Percentiles rank a stretch among this genome's conserved stretches.
Conservation (phyloP, 495 filamentous ascomycete genomes). For the Xylaria palmicola region DNA sequence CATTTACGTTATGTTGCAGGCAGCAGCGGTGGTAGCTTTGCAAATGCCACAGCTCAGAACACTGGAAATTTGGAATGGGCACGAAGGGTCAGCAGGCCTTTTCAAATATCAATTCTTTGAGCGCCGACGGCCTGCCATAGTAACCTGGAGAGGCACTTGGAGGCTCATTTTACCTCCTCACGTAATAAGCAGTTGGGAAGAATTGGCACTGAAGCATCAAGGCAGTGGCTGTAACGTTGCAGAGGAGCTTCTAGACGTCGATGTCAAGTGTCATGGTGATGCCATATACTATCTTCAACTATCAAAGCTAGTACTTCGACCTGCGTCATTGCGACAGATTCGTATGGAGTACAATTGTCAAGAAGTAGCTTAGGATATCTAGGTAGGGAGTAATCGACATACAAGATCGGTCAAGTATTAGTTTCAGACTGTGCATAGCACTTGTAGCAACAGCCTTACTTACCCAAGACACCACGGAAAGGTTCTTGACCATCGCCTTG, state of each 20-base stretch:
- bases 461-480: neutral
- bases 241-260: slow-evolving; percentile 17
- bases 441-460: too few relatives aligned
- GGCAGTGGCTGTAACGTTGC: slow-evolving; percentile 13
- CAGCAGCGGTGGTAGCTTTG: slow-evolving; percentile 27
- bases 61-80: slow-evolving; percentile 37
- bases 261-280: slow-evolving; percentile 11
- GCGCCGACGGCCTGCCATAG: slow-evolving; percentile 13
- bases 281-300: slow-evolving; percentile 16
- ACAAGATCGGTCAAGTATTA: neutral
- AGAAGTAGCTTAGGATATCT: slow-evolving; percentile 2
- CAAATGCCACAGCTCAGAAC: slow-evolving; percentile 36
- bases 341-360: slow-evolving; percentile 12
- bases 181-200: slow-evolving; percentile 31
- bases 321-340: slow-evolving; percentile 17
- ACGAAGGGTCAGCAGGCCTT: slow-evolving; percentile 27
- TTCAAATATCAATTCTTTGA: slow-evolving; percentile 30
- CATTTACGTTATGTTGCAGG: slow-evolving; percentile 1
- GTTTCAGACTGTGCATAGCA: neutral
- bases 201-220: slow-evolving; percentile 20
- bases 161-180: slow-evolving; percentile 23
- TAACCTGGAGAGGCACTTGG: slow-evolving; percentile 35
- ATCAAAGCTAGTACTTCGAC: slow-evolving; percentile 7
- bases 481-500: neutral
- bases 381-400: neutral